A percentile compares a stretch with the other conserved stretches of the same genome.
Conservation (phyloP, 768 basidiomycete species). For the Boletus sp. region DNA sequence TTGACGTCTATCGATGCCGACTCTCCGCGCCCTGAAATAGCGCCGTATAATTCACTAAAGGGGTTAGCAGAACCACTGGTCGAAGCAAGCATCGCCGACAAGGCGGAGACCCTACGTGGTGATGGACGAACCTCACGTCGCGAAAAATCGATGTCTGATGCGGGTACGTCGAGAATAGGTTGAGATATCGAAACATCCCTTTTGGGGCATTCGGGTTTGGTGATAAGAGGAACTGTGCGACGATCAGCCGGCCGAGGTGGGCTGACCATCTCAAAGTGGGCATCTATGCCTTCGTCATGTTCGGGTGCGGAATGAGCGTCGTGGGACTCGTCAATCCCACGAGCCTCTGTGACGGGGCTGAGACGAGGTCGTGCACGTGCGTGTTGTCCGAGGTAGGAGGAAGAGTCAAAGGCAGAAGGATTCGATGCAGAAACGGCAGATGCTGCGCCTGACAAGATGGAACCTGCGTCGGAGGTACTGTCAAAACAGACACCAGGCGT, state of each 20-base stretch:
- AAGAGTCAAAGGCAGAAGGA: constrained; percentile 51
- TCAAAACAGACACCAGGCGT: constrained; percentile 49
- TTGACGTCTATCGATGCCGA: constrained; percentile 60
- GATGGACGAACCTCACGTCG: constrained; percentile 47
- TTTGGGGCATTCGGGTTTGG: constrained; percentile 27
- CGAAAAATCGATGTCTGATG: constrained; percentile 42
- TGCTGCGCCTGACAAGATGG: constrained; percentile 51
- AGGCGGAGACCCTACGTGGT: constrained; percentile 52
- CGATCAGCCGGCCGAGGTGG: constrained; percentile 33
- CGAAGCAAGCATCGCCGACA: constrained; percentile 74
- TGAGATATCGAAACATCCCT: constrained; percentile 29
- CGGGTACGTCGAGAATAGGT: constrained; percentile 15
- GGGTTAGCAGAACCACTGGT: constrained; percentile 68
- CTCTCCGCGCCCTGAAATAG: constrained; percentile 75
- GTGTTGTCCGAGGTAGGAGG: constrained; percentile 38
- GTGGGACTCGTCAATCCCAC: constrained; percentile 28
- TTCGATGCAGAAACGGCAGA: constrained; percentile 51
- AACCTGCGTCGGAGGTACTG: constrained; percentile 61
- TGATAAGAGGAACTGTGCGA: constrained; percentile 14
- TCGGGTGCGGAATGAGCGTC: constrained; percentile 24
- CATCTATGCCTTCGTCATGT: constrained; percentile 33
- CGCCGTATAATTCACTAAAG: constrained; percentile 82
- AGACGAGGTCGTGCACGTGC: constrained; percentile 45
- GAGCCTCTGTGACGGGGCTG: constrained; percentile 62
- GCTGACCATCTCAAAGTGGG: constrained; percentile 55